phyloP scores from a whole-genome alignment of 129 eudicot species.

The Flaveria robusta region DNA sequence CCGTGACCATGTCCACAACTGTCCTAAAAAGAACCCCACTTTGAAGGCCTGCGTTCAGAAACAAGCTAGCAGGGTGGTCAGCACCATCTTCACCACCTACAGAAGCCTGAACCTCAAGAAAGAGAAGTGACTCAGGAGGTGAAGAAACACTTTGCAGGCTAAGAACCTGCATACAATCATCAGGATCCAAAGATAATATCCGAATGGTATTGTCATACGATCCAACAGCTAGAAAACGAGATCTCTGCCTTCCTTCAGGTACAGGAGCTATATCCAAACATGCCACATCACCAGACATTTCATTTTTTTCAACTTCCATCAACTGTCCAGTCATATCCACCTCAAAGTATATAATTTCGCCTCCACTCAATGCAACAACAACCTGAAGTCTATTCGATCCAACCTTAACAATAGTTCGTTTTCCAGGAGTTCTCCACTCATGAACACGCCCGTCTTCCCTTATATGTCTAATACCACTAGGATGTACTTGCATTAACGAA shows the following conservation, averaged over 20 bases:
- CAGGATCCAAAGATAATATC: constrained; percentile 90
- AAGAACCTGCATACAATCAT: constrained; percentile 92
- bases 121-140: constrained; percentile 93
- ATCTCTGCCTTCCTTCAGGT: constrained; percentile 97
- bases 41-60: constrained; percentile 87
- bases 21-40: constrained; percentile 95
- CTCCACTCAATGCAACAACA: constrained; percentile 94
- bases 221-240: constrained; percentile 97
- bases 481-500: constrained; percentile 99
- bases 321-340: constrained; percentile 94
- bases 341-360: constrained; percentile 95
- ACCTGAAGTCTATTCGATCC: constrained; percentile 97
- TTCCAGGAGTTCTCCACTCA: constrained; percentile 99
- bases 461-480: constrained; percentile 93
- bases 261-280: constrained; percentile 99
- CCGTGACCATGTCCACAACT: constrained; percentile 97
- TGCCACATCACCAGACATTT: constrained; percentile 98
- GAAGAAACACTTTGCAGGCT: constrained; percentile 94
- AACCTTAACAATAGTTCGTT: constrained; percentile 93
- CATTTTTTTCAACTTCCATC: constrained; percentile 93
- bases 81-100: constrained; percentile 99
- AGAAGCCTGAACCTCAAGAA: constrained; percentile 98
- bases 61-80: constrained; percentile 95
- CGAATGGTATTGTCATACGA: constrained; percentile 91
- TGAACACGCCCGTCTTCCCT: constrained; percentile 94